Percentiles rank a stretch among this genome's conserved stretches.
Evolutionary conservation across 1,139 yeast genomes (phyloP).

Genomic region (Sugiyamaella xylanicola): DNA sequence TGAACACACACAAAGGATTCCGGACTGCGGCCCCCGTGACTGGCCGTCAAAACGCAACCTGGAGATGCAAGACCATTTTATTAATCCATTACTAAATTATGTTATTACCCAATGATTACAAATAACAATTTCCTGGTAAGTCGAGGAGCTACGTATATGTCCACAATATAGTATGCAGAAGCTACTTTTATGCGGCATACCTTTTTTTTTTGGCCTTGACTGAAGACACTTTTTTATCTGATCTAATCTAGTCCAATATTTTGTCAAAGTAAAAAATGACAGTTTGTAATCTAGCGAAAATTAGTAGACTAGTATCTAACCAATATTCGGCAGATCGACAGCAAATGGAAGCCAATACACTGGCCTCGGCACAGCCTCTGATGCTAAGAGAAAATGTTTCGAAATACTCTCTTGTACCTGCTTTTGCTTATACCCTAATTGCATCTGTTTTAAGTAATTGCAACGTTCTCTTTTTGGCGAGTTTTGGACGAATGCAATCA

Average conservation of each 20-base stretch:
- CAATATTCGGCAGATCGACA: neutral
- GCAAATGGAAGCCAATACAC: neutral
- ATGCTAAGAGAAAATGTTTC: neutral
- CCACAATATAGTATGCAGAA: neutral
- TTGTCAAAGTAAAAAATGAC: too few species aligned
- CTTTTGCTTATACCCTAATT: neutral
- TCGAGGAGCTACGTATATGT: neutral
- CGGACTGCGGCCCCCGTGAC: neutral
- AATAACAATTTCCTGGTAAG: neutral
- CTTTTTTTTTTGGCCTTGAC: neutral
- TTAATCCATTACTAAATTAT: neutral
- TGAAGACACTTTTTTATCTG: neutral
- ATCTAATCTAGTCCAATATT: too few species aligned
- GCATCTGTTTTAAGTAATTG: neutral
- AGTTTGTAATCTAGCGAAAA: too few species aligned
- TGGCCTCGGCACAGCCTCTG: neutral
- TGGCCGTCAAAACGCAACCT: neutral
- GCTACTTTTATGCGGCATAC: conserved; percentile 1
- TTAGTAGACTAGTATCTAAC: too few species aligned
- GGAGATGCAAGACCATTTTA: too few species aligned
- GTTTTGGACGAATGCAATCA: neutral
- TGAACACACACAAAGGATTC: neutral
- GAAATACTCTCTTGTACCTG: neutral
- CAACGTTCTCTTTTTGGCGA: neutral
- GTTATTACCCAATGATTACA: neutral